Percentiles rank a stretch among this genome's conserved stretches.
These are phyloP conservation scores for Komagataella kurtzmanii DNA, from an alignment of 805 yeast genomes.

Conservation along the genomic window DNA sequence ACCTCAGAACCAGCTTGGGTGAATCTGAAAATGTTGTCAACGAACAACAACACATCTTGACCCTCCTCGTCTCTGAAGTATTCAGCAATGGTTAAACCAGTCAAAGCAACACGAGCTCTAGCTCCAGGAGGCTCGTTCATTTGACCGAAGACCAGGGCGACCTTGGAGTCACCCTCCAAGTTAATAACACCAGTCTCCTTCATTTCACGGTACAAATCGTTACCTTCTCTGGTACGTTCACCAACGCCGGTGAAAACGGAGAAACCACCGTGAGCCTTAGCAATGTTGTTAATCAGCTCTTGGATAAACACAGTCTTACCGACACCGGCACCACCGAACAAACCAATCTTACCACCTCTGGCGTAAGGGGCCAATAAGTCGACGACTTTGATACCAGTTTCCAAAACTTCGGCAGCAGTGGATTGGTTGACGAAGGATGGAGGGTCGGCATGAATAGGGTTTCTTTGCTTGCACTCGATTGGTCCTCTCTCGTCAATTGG, in stretches of 20 bases:
- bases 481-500: constrained; percentile 99
- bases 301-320: constrained; percentile 99
- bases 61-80: constrained; percentile 99
- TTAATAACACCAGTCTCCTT: constrained; percentile 99
- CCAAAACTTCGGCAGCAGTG: constrained; percentile 94
- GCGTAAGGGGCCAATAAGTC: constrained; percentile 99
- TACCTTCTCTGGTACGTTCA: constrained; percentile 99
- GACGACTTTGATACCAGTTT: constrained; percentile 99
- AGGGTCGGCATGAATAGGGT: constrained; percentile 98
- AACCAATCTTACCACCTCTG: constrained; percentile 99
- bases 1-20: constrained; percentile 99
- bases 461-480: constrained; percentile 79
- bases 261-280: constrained; percentile 99
- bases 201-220: constrained; percentile 99
- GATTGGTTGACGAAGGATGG: constrained; percentile 95
- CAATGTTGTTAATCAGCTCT: constrained; percentile 98
- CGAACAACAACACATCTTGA: constrained; percentile 98
- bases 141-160: constrained; percentile 98
- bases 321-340: constrained; percentile 99
- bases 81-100: constrained; percentile 99
- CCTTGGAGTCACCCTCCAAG: constrained; percentile 99
- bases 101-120: constrained; percentile 99
- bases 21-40: constrained; percentile 99
- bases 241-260: constrained; percentile 99
- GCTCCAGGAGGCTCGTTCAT: constrained; percentile 99